Conservation (phyloP, 257 asterid genomes). For the Gentiana straminea region DNA sequence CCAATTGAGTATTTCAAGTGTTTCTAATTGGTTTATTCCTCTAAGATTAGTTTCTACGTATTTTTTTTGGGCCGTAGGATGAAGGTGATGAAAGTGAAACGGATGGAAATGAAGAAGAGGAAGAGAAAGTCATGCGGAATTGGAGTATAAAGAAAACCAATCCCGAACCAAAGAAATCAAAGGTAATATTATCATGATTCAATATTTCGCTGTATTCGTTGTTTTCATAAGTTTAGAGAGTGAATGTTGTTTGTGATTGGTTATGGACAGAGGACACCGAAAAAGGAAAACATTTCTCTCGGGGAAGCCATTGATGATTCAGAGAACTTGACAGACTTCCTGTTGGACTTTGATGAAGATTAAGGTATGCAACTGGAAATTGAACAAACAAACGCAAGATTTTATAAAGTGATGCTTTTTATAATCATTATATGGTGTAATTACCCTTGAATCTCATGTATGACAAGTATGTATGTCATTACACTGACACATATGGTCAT, state of each 20-base stretch:
- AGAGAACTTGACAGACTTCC: constrained; percentile 87
- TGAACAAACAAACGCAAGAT: too few relatives aligned
- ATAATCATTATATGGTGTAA: too few relatives aligned
- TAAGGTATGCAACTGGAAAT: too few relatives aligned
- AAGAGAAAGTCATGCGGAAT: constrained; percentile 53
- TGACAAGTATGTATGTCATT: too few relatives aligned
- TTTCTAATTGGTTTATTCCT: too few relatives aligned
- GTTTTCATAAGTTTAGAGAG: not conserved
- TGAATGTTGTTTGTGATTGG: not conserved
- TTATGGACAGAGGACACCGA: constrained; percentile 37
- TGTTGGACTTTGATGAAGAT: constrained; percentile 53
- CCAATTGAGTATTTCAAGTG: not conserved
- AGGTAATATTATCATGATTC: constrained; percentile 32
- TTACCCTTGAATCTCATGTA: too few relatives aligned
- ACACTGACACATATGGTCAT: too few relatives aligned
- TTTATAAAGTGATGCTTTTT: too few relatives aligned
- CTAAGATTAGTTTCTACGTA: not conserved
- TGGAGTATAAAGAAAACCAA: constrained; percentile 79
- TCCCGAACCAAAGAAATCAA: constrained; percentile 45
- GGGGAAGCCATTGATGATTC: constrained; percentile 89
- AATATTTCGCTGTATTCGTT: not conserved
- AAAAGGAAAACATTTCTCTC: constrained; percentile 49
- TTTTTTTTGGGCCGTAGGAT: constrained; percentile 28
- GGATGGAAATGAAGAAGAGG: constrained; percentile 43
- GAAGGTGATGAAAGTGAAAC: constrained; percentile 75